Evolutionary conservation across 768 basidiomycete species (phyloP).

Genomic region (Pulveroboletus sp.): DNA sequence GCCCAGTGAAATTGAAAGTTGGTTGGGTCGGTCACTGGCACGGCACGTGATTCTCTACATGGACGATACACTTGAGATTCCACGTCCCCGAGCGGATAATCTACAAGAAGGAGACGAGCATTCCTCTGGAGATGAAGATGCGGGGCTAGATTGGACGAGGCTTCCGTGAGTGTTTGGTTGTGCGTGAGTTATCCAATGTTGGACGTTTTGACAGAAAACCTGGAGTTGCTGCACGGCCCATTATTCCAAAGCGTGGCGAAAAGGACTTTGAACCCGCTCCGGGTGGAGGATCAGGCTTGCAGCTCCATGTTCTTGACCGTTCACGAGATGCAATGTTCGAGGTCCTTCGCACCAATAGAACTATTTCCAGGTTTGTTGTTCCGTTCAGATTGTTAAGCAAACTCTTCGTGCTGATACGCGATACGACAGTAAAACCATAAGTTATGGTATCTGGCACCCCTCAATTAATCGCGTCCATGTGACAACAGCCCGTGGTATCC

Average conservation of each 20-base stretch:
- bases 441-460: constrained; percentile 81
- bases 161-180: constrained; percentile 46
- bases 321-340: constrained; percentile 86
- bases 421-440: constrained; percentile 64
- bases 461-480: constrained; percentile 61
- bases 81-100: constrained; percentile 18
- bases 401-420: neutral
- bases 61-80: constrained; percentile 61
- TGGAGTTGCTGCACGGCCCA: constrained; percentile 45
- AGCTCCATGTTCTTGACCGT: constrained; percentile 76
- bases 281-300: constrained; percentile 66
- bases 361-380: constrained; percentile 66
- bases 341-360: constrained; percentile 68
- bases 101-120: constrained; percentile 35
- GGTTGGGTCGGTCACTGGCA: no score
- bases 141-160: constrained; percentile 80
- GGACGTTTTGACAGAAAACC: constrained; percentile 13
- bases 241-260: constrained; percentile 94
- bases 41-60: no score
- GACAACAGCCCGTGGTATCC: constrained; percentile 74
- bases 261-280: constrained; percentile 91
- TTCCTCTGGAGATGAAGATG: constrained; percentile 74
- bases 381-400: neutral
- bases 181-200: constrained; percentile 4
- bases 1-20: no score